Percentiles rank a stretch among this genome's conserved stretches.
Conservation (phyloP, 2,329 filamentous ascomycete species). For the Pseudocercospora pini-densiflorae region DNA sequence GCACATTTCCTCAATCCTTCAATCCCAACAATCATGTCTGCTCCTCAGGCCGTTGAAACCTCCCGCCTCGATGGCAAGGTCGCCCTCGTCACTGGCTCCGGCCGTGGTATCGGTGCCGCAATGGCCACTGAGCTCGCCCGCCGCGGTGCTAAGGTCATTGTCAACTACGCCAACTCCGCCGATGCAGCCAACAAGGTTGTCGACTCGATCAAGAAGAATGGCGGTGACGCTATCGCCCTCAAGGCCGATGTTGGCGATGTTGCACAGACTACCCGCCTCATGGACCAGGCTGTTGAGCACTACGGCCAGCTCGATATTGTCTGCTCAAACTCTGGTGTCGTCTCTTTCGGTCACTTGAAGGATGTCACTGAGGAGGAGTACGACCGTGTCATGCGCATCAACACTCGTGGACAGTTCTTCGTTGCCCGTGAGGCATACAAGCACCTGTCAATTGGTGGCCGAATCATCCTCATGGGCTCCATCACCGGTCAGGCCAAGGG, state of each 20-base stretch:
- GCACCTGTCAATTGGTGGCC: slow-evolving; percentile 56
- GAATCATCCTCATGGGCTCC: slow-evolving; percentile 60
- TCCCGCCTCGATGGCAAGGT: slow-evolving; percentile 60
- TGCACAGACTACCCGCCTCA: slow-evolving; percentile 65
- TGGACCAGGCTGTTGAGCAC: slow-evolving; percentile 64
- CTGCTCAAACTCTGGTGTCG: slow-evolving; percentile 69
- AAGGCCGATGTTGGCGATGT: slow-evolving; percentile 71
- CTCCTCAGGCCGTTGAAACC: slow-evolving; percentile 45
- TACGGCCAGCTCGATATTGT: slow-evolving; percentile 73
- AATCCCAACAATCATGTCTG: slow-evolving; percentile 41
- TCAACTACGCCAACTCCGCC: slow-evolving; percentile 70
- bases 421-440: slow-evolving; percentile 62
- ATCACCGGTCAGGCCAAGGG: slow-evolving; percentile 63
- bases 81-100: slow-evolving; percentile 59
- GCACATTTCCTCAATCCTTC: slow-evolving; percentile 28
- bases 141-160: slow-evolving; percentile 67
- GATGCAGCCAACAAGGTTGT: slow-evolving; percentile 70
- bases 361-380: slow-evolving; percentile 60
- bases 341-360: slow-evolving; percentile 59
- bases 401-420: slow-evolving; percentile 68
- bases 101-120: slow-evolving; percentile 68
- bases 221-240: slow-evolving; percentile 66
- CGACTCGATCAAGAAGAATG: slow-evolving; percentile 66
- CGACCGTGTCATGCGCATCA: slow-evolving; percentile 64
- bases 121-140: slow-evolving; percentile 69